Percentiles rank a stretch among this genome's conserved stretches.
phyloP scores from a whole-genome alignment of 768 basidiomycete species.

The Vararia minispora region DNA sequence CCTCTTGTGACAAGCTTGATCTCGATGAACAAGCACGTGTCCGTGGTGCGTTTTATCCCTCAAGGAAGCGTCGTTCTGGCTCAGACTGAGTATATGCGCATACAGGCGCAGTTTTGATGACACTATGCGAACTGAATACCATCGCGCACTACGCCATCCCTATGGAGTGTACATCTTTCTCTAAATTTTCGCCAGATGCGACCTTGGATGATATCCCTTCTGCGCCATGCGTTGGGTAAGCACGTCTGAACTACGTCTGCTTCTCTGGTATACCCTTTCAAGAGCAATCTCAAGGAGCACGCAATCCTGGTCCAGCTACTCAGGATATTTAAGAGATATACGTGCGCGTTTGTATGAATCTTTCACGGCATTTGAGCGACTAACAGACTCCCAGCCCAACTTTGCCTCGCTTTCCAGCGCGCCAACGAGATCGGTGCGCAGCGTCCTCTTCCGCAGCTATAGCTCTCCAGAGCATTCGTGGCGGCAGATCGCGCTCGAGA shows the following conservation, averaged over 20 bases:
- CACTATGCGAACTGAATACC: slow-evolving; percentile 13
- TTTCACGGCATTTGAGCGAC: neutral
- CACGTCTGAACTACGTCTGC: neutral
- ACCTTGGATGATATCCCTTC: neutral
- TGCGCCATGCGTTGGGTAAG: slow-evolving; percentile 13
- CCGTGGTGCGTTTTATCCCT: slow-evolving; percentile 5
- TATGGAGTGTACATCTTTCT: slow-evolving; percentile 11
- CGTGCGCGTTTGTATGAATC: slow-evolving; percentile 3
- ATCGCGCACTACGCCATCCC: slow-evolving; percentile 10
- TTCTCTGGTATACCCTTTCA: neutral
- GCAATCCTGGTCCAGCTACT: slow-evolving; percentile 16
- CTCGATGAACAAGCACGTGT: slow-evolving; percentile 10
- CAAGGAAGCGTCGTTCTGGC: too few relatives aligned
- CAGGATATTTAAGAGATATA: slow-evolving; percentile 14
- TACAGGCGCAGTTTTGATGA: slow-evolving; percentile 13
- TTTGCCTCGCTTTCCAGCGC: slow-evolving; percentile 12
- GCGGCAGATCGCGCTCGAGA: slow-evolving; percentile 9
- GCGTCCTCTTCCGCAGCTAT: neutral
- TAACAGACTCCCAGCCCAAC: slow-evolving; percentile 7
- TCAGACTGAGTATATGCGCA: too few relatives aligned
- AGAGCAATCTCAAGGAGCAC: slow-evolving; percentile 14
- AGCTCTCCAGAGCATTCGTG: neutral
- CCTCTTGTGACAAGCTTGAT: slow-evolving; percentile 11
- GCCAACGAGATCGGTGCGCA: slow-evolving; percentile 9
- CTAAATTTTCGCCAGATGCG: neutral